phyloP scores from a whole-genome alignment of 2,329 filamentous ascomycete species.

The Pochonia chlamydosporia region DNA sequence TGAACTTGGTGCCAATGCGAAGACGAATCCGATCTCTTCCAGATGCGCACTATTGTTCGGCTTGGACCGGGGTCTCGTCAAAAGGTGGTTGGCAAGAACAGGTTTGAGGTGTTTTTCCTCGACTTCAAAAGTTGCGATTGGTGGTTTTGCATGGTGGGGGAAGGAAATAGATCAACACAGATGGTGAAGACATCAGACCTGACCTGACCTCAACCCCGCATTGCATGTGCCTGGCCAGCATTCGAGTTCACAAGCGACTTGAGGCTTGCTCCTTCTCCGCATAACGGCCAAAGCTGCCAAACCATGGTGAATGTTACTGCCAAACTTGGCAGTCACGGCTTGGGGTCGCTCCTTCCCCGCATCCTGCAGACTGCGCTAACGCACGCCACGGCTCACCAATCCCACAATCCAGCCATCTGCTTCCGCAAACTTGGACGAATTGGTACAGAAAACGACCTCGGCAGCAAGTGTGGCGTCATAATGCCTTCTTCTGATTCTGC shows the following conservation, averaged over 20 bases:
- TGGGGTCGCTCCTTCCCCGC: constrained; percentile 3
- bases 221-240: too few relatives aligned
- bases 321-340: not conserved
- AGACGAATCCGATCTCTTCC: not conserved
- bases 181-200: too few relatives aligned
- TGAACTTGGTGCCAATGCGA: not conserved
- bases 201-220: not conserved
- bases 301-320: not conserved
- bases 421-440: not conserved
- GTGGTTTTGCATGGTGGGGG: not conserved
- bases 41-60: not conserved
- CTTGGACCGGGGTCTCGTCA: not conserved
- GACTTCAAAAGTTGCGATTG: not conserved
- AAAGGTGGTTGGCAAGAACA: not conserved
- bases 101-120: not conserved
- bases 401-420: not conserved
- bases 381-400: not conserved
- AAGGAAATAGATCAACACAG: not conserved
- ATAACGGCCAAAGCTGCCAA: not conserved
- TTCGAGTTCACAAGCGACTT: too few relatives aligned
- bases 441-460: not conserved
- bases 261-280: too few relatives aligned
- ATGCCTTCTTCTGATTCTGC: not conserved
- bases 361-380: constrained; percentile 2
- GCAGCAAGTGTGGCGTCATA: not conserved